Base-by-base conservation (phyloP, 2,329 filamentous ascomycete genomes). In the Cladobotryum protrusum region DNA sequence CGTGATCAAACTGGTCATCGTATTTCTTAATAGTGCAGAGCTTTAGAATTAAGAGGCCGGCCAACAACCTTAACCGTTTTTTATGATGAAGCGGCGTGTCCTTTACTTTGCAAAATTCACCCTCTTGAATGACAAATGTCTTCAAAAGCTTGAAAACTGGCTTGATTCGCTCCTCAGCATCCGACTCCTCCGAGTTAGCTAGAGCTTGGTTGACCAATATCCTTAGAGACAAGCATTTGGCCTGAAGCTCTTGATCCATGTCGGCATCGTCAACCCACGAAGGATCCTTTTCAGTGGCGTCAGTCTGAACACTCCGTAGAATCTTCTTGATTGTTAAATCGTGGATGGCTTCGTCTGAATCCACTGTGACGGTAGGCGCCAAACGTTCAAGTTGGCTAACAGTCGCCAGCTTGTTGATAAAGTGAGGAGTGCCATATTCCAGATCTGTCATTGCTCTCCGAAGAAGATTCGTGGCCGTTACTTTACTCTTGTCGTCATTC, bases 201-300 rank as follows among this genome's bases (percentile, higher is more conserved):
- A 91, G 82, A 15, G 96, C 76, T 48, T 87, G 82, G 65, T 97
- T 97, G 52, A 93, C 89, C 20, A 97, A 75, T 14, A 90, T 86
- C 63, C 86, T 92, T 43, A 97, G 72, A 1, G 91, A 87, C 73
- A 89, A 84, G 50, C 83, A 81, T 67, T 97, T 96, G 17, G 90
- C 86, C 53, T 85, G 79, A 14, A 89, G 85, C 61, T 96, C 90
- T 47, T 92, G 82, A 56, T 95, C 87, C 56, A 89, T 71, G 33
- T 81, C 76, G 12, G 79, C 76, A 50, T 86, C 79, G 13, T 82
- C 74, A 14, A 84, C 81, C 86, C 89, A 92, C 4, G 76, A 74
- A 14, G 79, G 79, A 50, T 82, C 76, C 1, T 68, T 67, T 1
- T 76, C 73, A 34, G 74, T 74, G 4, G 80, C 76, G n/a, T 82